Evolutionary conservation across 192 early-diverging fungal species (phyloP), one percentile per base, ranked within the genome.

Genomic region (Coemansia sp.): DNA sequence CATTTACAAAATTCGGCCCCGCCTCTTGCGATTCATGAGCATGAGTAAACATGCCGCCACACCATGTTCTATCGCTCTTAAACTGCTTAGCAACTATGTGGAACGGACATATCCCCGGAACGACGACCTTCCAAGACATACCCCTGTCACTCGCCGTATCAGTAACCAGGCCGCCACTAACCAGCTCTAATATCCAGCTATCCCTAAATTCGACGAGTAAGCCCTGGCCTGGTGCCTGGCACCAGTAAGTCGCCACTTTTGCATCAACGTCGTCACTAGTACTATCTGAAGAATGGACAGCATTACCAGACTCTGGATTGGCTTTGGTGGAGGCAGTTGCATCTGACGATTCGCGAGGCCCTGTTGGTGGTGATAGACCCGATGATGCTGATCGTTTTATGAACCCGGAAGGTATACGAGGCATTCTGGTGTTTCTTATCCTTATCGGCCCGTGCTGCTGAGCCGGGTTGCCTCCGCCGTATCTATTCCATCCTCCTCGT

Each of bases 61-160:
- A 76, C 11, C 14, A 34, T 0, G 45, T 51, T 2, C 36, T 17
- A 3, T 44, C 36, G 15, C 61, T 31, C 6, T 67, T 5, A 5
- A 46, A 1, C 25, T 27, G 15, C 23, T 11, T n/a, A 0, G 74
- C 64, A 17, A 67, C 21, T 0, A 81, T 38, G 12, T 81, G 78
- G 64, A 81, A 81, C 3, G 78, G 78, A 32, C 74, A 81, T 8
- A 81, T 41, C 0, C 74, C 78, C 1, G 41, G 74, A 1, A 81
- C 58, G 8, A 68, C 36, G 6, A 76, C 48, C 3, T 37, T 36
- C 70, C 70, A 15, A 19, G 32, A 15, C 7, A 5, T 48, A 29
- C 36, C 11, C 29, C 12, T 62, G 38, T 48, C 45, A 17, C 42
- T 39, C 37, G 14, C 50, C 21, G 19, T 25, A 11, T 12, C 14